These are phyloP conservation scores for Gaeumannomyces tritici DNA, from an alignment of 2,329 filamentous ascomycete genomes.

Conservation along the genomic window DNA sequence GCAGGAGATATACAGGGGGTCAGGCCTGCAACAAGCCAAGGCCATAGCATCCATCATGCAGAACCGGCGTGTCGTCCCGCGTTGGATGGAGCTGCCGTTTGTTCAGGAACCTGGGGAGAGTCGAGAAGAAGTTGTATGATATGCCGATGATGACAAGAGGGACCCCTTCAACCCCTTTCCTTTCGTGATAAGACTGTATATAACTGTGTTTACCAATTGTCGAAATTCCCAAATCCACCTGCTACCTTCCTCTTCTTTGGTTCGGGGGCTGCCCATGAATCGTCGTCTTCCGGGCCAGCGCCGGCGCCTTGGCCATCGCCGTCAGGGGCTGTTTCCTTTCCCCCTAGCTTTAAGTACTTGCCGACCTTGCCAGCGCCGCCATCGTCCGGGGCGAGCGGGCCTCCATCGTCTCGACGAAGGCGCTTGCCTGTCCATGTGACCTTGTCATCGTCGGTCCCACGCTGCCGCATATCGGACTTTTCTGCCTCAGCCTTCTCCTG, in stretches of 20 bases:
- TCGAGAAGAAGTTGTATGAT: background rate
- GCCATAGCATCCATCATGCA: conserved; percentile 31
- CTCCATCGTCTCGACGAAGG: conserved; percentile 39
- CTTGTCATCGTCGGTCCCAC: conserved; percentile 76
- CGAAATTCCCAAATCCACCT: conserved; percentile 89
- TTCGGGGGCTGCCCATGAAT: conserved; percentile 57
- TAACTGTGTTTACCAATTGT: conserved; percentile 57
- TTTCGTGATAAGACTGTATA: background rate
- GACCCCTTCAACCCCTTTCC: too few relatives aligned
- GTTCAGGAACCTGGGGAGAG: background rate
- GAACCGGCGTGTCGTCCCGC: conserved; percentile 19
- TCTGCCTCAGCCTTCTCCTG: conserved; percentile 47
- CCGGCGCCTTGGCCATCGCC: conserved; percentile 31
- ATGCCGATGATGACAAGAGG: background rate
- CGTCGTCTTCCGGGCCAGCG: background rate
- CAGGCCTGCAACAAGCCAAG: conserved; percentile 33
- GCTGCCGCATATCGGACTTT: conserved; percentile 53
- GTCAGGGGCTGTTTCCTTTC: conserved; percentile 7
- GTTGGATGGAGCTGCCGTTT: conserved; percentile 6
- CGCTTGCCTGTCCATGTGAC: conserved; percentile 96
- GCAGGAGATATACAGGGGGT: conserved; percentile 33
- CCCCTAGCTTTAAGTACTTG: conserved; percentile 65
- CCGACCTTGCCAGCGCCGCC: conserved; percentile 58
- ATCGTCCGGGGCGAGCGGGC: conserved; percentile 9
- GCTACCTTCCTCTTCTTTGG: conserved; percentile 70